A percentile compares a stretch with the other conserved stretches of the same genome.
phyloP scores from a whole-genome alignment of 2,329 filamentous ascomycete species.

The Myrmaecium sp. region DNA sequence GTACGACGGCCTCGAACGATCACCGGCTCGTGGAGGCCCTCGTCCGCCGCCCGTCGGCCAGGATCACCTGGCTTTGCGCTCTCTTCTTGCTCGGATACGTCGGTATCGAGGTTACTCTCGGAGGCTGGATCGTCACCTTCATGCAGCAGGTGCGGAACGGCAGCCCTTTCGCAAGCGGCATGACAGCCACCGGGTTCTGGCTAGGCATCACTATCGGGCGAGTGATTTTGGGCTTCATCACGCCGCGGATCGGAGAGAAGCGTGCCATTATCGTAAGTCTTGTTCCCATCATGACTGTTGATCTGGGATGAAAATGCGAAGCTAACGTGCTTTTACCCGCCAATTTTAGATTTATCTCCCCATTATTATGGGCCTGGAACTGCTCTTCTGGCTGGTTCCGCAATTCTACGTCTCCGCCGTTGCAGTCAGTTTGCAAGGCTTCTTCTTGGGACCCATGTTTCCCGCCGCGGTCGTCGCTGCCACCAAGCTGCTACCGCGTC shows the following conservation, averaged over 20 bases:
- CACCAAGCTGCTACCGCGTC: slow-evolving; percentile 55
- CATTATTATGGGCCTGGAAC: slow-evolving; percentile 44
- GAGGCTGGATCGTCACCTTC: slow-evolving; percentile 72
- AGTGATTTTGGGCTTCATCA: slow-evolving; percentile 58
- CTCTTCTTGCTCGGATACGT: slow-evolving; percentile 65
- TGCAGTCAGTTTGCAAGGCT: slow-evolving; percentile 54
- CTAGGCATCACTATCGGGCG: slow-evolving; percentile 62
- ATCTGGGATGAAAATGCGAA: neutral
- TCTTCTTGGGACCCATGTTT: slow-evolving; percentile 67
- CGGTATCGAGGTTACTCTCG: slow-evolving; percentile 58
- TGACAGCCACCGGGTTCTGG: slow-evolving; percentile 72
- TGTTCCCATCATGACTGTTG: neutral
- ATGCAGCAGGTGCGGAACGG: slow-evolving; percentile 66
- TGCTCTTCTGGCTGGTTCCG: slow-evolving; percentile 70
- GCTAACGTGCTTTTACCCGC: too few relatives aligned
- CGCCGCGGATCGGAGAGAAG: slow-evolving; percentile 56
- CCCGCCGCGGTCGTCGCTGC: slow-evolving; percentile 56
- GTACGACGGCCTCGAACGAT: slow-evolving; percentile 26
- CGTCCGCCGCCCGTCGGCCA: slow-evolving; percentile 24
- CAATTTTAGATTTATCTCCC: slow-evolving; percentile 40
- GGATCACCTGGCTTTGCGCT: slow-evolving; percentile 57
- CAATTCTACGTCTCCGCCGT: slow-evolving; percentile 57
- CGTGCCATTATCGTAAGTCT: slow-evolving; percentile 26
- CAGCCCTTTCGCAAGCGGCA: slow-evolving; percentile 51
- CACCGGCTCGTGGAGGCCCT: slow-evolving; percentile 36